A percentile compares a stretch with the other conserved stretches of the same genome.
Conservation (phyloP, 495 filamentous ascomycete species). For the Xylaria cubensis region DNA sequence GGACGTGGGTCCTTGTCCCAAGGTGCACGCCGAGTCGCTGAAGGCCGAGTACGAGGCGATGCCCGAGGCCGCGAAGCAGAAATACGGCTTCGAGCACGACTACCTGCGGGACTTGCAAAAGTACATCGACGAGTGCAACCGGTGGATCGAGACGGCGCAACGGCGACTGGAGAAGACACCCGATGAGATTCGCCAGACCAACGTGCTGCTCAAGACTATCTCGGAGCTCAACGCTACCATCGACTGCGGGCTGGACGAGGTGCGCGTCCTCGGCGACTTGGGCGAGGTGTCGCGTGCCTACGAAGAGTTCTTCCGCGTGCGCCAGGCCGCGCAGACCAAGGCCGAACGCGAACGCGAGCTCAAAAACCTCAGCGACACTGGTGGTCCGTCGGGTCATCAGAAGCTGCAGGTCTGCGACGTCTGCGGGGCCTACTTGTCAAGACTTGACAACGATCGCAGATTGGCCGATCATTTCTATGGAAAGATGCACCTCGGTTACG, state of each 20-base stretch:
- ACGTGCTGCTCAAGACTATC: constrained; percentile 87
- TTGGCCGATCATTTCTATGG: constrained; percentile 98
- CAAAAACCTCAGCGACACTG: constrained; percentile 89
- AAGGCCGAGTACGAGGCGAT: constrained; percentile 85
- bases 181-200: constrained; percentile 98
- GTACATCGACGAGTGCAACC: constrained; percentile 96
- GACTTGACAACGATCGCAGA: constrained; percentile 92
- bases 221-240: constrained; percentile 80
- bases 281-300: constrained; percentile 80
- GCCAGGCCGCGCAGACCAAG: constrained; percentile 80
- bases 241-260: constrained; percentile 81
- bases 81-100: constrained; percentile 92
- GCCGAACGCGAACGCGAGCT: constrained; percentile 86
- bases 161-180: constrained; percentile 94
- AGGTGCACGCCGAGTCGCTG: constrained; percentile 86
- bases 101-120: constrained; percentile 95
- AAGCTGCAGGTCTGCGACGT: constrained; percentile 99
- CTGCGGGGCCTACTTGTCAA: constrained; percentile 86
- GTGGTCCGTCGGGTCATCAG: constrained; percentile 91
- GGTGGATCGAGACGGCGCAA: constrained; percentile 89
- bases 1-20: constrained; percentile 90
- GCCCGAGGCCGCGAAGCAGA: constrained; percentile 69
- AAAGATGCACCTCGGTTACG: constrained; percentile 99
- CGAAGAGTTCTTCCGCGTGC: constrained; percentile 84
- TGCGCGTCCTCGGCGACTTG: constrained; percentile 82